Percentiles rank a stretch among this genome's conserved stretches.
Evolutionary conservation across 306 rosid species (phyloP).

Genomic region (Lagenaria siceraria): DNA sequence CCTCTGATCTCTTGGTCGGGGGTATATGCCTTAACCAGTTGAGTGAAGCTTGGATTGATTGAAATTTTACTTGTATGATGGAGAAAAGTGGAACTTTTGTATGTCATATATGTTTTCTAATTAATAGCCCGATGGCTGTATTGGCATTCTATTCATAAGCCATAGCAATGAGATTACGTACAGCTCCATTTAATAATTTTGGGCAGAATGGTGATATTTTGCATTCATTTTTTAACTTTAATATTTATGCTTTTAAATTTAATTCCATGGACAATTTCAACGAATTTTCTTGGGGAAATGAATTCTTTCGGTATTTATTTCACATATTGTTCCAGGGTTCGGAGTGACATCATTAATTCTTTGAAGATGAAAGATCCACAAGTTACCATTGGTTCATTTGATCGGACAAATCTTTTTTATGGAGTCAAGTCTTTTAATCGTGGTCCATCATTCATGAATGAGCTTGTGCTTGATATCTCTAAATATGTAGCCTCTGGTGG

Average conservation of each 20-base stretch:
- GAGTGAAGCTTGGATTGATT: background rate
- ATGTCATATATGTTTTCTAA: background rate
- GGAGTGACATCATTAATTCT: conserved; percentile 58
- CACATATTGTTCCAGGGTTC: conserved; percentile 46
- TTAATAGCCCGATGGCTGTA: background rate
- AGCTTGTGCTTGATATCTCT: conserved; percentile 52
- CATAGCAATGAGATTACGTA: background rate
- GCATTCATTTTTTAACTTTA: background rate
- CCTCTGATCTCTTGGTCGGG: too few species aligned
- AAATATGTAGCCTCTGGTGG: conserved; percentile 40
- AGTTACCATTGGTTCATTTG: conserved; percentile 67
- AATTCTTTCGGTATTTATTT: conserved; percentile 2
- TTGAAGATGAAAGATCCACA: conserved; percentile 61
- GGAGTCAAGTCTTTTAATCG: conserved; percentile 64
- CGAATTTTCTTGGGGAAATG: background rate
- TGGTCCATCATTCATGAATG: conserved; percentile 44
- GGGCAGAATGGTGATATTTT: background rate
- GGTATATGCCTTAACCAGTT: too few species aligned
- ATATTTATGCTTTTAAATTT: background rate
- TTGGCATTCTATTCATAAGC: background rate
- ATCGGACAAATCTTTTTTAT: conserved; percentile 71
- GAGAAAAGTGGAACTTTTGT: background rate
- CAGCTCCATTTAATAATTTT: background rate
- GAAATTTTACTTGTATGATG: background rate
- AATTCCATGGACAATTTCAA: background rate